Percentiles rank a stretch among this genome's conserved stretches.
These are phyloP conservation scores for Cyclostephanos tholiformis DNA, from an alignment of 108 stramenopile genomes.

Conservation along the genomic window DNA sequence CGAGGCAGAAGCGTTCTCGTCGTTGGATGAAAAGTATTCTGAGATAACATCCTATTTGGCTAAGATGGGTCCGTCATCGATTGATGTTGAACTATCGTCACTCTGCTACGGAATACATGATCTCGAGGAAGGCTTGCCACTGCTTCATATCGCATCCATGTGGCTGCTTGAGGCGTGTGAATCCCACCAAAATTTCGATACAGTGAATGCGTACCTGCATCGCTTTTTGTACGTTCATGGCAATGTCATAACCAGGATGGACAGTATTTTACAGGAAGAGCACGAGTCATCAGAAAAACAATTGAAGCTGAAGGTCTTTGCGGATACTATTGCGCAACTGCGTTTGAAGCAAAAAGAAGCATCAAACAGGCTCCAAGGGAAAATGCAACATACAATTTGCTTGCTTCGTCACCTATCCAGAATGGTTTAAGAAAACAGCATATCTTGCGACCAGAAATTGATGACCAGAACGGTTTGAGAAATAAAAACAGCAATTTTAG, in stretches of 20 bases:
- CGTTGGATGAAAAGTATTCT: conserved; percentile 38
- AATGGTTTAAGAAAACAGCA: conserved; percentile 75
- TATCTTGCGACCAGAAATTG: too few species aligned
- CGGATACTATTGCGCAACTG: conserved; percentile 53
- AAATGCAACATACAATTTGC: conserved; percentile 83
- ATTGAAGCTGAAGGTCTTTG: conserved; percentile 49
- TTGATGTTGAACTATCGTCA: conserved; percentile 88
- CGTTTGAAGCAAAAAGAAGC: conserved; percentile 52
- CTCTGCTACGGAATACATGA: conserved; percentile 87
- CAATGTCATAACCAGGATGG: conserved; percentile 64
- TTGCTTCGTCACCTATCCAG: conserved; percentile 81
- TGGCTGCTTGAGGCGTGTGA: conserved; percentile 80
- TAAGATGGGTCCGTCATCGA: conserved; percentile 85
- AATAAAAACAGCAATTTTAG: background rate
- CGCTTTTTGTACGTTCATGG: conserved; percentile 82
- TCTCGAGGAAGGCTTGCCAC: conserved; percentile 78
- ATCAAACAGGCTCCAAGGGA: conserved; percentile 59
- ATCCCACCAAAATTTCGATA: conserved; percentile 81
- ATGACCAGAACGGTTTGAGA: too few species aligned
- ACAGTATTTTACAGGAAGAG: conserved; percentile 29
- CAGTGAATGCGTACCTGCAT: conserved; percentile 87
- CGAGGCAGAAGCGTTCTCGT: conserved; percentile 19
- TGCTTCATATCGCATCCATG: conserved; percentile 63
- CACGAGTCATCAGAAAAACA: conserved; percentile 13
- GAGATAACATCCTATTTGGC: conserved; percentile 73